Base-by-base conservation (phyloP, 2,329 filamentous ascomycete genomes). In the Hirsutella rhossiliensis region DNA sequence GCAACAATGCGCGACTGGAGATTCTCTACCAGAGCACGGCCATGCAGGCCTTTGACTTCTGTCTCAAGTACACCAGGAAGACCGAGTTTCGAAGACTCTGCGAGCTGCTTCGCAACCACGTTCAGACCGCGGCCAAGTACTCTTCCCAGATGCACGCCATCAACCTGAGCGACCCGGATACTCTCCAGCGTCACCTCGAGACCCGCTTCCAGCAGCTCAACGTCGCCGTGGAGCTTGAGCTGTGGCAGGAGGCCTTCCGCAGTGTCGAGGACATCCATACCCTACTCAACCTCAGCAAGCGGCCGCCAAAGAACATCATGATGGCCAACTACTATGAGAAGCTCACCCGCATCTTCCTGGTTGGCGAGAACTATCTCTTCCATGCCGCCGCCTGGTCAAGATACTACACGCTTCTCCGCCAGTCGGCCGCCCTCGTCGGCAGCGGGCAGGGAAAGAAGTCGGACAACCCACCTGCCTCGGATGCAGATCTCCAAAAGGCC, bases 301-400 rank as follows among this genome's bases (percentile, higher is more conserved):
- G 92, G 45, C 89, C 89, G 34, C 84, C 92, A 44, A 97, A 97
- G 82, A 96, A 96, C 64, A 76, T 96, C 62, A 97, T 98, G 92
- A 98, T 98, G 92, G 92, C 92, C 69, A 98, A 97, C 73, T 98
- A 98, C 76, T 98, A 97, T 68, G 92, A 98, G 76, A 97, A 97
- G 72, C 81, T 98, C 46, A 96, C 92, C 36, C 82, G 89, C 52
- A 98, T 98, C 64, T 98, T 98, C 76, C 79, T 98, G 50, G 92
- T 97, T 53, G 94, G 90, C 65, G 92, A 97, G 71, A 98, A 98
- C 75, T 97, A 97, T 64, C 81, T 98, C 39, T 98, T 98, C 81
- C 92, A 98, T 62, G 92, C 92, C 54, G 92, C 92, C 44, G 88
- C 92, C 49, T 98, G 88, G 87, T 94, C 88, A 55, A 79, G 90